Percentiles rank a stretch among this genome's conserved stretches.
Evolutionary conservation across 2,329 filamentous ascomycete genomes (phyloP).

Genomic region (Alternaria sp.): DNA sequence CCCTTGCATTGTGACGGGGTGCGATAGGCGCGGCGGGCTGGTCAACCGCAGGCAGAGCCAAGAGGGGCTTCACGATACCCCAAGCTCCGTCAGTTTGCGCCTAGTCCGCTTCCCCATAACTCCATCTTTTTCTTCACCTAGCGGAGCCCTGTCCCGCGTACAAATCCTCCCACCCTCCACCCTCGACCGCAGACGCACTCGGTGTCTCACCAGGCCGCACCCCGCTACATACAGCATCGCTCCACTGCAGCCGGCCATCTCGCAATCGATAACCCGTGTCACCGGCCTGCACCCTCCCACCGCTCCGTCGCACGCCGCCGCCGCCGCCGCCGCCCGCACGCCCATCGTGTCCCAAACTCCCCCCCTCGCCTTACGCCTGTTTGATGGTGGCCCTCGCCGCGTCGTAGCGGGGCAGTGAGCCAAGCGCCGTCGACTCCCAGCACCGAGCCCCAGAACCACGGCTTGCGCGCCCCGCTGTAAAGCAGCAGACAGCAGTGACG

Average conservation of each 20-base stretch:
- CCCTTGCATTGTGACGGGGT: neutral
- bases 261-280: conserved; percentile 2
- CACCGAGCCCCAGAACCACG: conserved; percentile 11
- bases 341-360: neutral
- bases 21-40: neutral
- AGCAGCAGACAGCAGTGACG: conserved; percentile 11
- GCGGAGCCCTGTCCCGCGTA: neutral
- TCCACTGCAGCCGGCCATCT: conserved; percentile 9
- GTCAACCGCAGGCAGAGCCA: conserved; percentile 3
- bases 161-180: neutral
- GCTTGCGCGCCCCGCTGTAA: conserved; percentile 15
- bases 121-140: conserved; percentile 1
- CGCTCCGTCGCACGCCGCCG: neutral
- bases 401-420: conserved; percentile 24
- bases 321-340: neutral
- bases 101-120: conserved; percentile 9
- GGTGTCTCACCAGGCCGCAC: neutral
- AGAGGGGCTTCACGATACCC: conserved; percentile 11
- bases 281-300: conserved; percentile 8
- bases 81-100: conserved; percentile 8
- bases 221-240: conserved; percentile 10
- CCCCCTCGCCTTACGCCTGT: neutral
- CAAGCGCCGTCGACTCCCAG: conserved; percentile 10
- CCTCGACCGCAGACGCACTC: neutral
- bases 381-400: conserved; percentile 19